Evolutionary conservation across 2,329 filamentous ascomycete species (phyloP).

Genomic region (Aspergillus melleus): DNA sequence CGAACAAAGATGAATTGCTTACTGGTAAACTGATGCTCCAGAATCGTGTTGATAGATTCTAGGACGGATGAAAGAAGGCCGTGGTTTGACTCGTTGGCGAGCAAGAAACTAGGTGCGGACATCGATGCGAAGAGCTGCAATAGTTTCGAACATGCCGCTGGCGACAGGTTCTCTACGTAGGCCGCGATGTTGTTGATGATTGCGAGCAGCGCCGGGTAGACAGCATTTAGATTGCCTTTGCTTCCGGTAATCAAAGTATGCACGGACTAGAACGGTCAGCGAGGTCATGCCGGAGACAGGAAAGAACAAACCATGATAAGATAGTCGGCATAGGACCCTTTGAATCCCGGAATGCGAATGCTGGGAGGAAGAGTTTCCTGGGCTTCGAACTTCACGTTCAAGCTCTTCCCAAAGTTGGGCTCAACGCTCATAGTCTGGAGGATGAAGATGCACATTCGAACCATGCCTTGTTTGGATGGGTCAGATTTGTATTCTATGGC

Average conservation of each 20-base stretch:
- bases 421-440: slow-evolving; percentile 94
- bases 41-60: slow-evolving; percentile 83
- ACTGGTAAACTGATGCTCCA: slow-evolving; percentile 86
- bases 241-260: slow-evolving; percentile 88
- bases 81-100: slow-evolving; percentile 92
- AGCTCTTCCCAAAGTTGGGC: slow-evolving; percentile 80
- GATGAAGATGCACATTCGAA: slow-evolving; percentile 96
- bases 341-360: slow-evolving; percentile 81
- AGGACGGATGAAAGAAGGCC: slow-evolving; percentile 75
- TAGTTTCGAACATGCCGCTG: slow-evolving; percentile 74
- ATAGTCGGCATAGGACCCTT: slow-evolving; percentile 89
- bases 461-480: slow-evolving; percentile 82
- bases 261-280: slow-evolving; percentile 63
- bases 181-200: slow-evolving; percentile 93
- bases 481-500: slow-evolving; percentile 87
- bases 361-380: slow-evolving; percentile 82
- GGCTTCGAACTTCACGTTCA: slow-evolving; percentile 85
- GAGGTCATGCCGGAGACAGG: not conserved
- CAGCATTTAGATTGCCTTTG: slow-evolving; percentile 83
- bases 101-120: slow-evolving; percentile 87
- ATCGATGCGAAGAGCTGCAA: slow-evolving; percentile 88
- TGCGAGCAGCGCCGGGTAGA: slow-evolving; percentile 87
- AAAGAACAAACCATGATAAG: slow-evolving; percentile 68
- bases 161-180: slow-evolving; percentile 74
- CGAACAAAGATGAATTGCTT: slow-evolving; percentile 35